phyloP scores from a whole-genome alignment of 2,329 filamentous ascomycete species.

The Aureobasidium sp. region DNA sequence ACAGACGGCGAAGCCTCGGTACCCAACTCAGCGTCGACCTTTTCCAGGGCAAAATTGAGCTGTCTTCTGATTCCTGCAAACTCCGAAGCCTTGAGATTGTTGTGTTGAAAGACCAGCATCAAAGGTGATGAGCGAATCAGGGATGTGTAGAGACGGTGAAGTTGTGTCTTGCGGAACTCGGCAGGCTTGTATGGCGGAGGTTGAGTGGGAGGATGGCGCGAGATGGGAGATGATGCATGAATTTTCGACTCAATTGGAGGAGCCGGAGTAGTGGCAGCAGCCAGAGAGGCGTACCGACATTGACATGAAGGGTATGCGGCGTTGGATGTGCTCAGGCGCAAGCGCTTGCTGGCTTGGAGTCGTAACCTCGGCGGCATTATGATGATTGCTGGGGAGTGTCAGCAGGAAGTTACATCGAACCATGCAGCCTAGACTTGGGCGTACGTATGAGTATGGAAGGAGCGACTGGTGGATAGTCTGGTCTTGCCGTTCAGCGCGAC shows the following conservation, averaged over 20 bases:
- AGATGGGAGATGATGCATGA: constrained; percentile 38
- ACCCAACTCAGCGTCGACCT: constrained; percentile 53
- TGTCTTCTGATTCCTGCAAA: constrained; percentile 68
- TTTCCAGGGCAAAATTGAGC: constrained; percentile 52
- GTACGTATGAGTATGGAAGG: background rate
- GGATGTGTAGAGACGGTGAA: constrained; percentile 80
- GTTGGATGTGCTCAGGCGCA: constrained; percentile 26
- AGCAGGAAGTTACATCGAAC: background rate
- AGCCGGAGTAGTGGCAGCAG: constrained; percentile 46
- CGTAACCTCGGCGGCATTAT: constrained; percentile 50
- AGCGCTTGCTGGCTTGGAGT: constrained; percentile 30
- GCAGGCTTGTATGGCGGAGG: constrained; percentile 81
- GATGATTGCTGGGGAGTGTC: constrained; percentile 17
- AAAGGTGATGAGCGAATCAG: constrained; percentile 78
- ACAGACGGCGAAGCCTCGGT: constrained; percentile 57
- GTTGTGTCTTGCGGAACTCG: constrained; percentile 83
- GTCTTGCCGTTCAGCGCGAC: constrained; percentile 7
- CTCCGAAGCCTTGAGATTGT: constrained; percentile 67
- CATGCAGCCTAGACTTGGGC: background rate
- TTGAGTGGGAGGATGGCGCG: constrained; percentile 57
- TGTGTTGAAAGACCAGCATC: constrained; percentile 79
- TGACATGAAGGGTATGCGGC: constrained; percentile 27
- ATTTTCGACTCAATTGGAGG: constrained; percentile 46
- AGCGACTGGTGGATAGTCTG: background rate
- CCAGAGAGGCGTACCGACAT: constrained; percentile 44